A percentile compares a stretch with the other conserved stretches of the same genome.
These are phyloP conservation scores for Fusarium nisikadoi DNA, from an alignment of 2,329 filamentous ascomycete species.

Conservation along the genomic window DNA sequence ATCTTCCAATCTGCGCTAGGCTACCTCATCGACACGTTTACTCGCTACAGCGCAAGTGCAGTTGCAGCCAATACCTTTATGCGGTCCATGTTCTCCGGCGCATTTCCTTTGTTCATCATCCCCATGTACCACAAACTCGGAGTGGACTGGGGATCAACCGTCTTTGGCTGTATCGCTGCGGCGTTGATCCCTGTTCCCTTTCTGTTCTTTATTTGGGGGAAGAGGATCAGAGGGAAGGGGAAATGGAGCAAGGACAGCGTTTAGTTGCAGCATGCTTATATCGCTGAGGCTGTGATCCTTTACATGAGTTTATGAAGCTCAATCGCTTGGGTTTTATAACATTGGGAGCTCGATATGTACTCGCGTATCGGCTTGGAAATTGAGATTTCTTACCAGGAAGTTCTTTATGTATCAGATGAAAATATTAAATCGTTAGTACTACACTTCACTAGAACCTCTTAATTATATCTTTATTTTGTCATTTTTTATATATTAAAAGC, in stretches of 20 bases:
- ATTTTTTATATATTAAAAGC: accelerated
- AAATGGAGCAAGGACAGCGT: neutral
- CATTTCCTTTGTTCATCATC: slow-evolving; percentile 4
- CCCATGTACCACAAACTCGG: neutral
- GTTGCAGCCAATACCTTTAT: slow-evolving; percentile 1
- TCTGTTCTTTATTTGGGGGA: neutral
- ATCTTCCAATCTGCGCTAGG: slow-evolving; percentile 1
- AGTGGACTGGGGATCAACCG: neutral
- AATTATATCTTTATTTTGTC: accelerated
- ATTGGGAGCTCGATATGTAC: too few species aligned
- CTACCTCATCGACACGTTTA: slow-evolving; percentile 4
- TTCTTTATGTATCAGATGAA: accelerated
- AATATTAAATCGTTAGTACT: accelerated
- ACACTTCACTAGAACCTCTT: neutral
- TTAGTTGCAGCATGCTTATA: neutral
- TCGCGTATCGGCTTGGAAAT: accelerated
- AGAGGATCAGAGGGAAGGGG: neutral
- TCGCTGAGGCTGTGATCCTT: accelerated
- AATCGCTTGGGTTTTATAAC: accelerated
- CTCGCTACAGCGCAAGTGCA: neutral
- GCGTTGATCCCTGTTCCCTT: neutral
- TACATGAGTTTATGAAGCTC: accelerated
- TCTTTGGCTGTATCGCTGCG: neutral
- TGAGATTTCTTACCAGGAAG: too few species aligned
- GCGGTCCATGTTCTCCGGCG: neutral